Base-by-base conservation (phyloP, 192 early-diverging fungal species). In the Rhizophagus sp. region DNA sequence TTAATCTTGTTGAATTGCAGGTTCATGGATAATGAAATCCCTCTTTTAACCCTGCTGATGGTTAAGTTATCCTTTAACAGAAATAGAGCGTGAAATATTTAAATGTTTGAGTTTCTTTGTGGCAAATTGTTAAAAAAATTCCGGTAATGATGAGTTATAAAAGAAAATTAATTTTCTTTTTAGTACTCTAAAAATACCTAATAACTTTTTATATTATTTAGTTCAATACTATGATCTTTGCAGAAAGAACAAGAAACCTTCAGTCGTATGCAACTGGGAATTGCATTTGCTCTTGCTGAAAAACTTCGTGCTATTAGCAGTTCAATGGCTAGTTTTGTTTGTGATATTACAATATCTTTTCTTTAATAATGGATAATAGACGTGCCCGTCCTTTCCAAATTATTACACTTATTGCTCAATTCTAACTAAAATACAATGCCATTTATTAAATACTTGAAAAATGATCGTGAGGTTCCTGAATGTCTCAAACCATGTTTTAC, bases 21-120 rank as follows among this genome's bases (percentile, higher is more conserved):
- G 36, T 83, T 83, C 19, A 80, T 80, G 69, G 64, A 83, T 44
- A 80, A 80, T 70, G 69, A 83, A 62, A 83, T 83, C 6, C 79
- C 82, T 24, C 77, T 69, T 15, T 76, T n/a, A 78, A 36, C 39
- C 77, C 77, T 49, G 49, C 77, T 34, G 66, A 78, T 34, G 65
- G 27, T 30, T 30, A 44, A 30, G 1, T 1, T n/a, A 39, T 70
- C 47, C 68, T 11, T 75, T 79, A 5, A 52, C 65, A 2, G 65
- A 79, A 15, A 17, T 24, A 44, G 79, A 83, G 12, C 17, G 72
- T 2, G 62, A 71, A 64, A 24, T 39, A 4, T 80, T 66, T 65
- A 65, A 81, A 41, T 81, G 75, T 50, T 79, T 61, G 80, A 81
- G 33, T 33, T 81, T 66, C 6, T 81, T 11, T 81, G 80, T 47